These are phyloP conservation scores for Limnanthes douglasii DNA, from an alignment of 345 rosid genomes.

Conservation along the genomic window DNA sequence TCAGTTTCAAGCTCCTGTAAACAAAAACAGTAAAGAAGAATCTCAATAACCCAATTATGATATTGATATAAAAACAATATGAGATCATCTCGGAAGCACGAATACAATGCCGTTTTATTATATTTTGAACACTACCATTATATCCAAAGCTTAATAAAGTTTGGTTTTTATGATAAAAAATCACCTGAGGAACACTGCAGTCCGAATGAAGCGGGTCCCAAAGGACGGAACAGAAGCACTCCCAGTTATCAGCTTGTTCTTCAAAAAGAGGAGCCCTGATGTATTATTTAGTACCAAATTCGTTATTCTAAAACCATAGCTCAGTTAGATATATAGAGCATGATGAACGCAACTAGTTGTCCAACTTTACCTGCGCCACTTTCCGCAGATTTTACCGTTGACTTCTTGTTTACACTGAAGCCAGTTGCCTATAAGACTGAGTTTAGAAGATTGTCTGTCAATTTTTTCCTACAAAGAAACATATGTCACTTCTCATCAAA, in stretches of 20 bases:
- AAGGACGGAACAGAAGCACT: conserved; percentile 63
- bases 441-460: conserved; percentile 14
- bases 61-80: background rate
- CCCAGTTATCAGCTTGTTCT: conserved; percentile 87
- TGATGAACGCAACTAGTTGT: conserved; percentile 2
- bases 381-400: conserved; percentile 63
- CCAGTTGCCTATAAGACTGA: conserved; percentile 54
- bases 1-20: conserved; percentile 82
- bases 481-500: conserved; percentile 7
- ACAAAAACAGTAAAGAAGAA: conserved; percentile 8
- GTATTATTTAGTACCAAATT: conserved; percentile 9
- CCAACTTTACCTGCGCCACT: conserved; percentile 84
- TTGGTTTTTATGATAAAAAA: too few species aligned
- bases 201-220: conserved; percentile 91
- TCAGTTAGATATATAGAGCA: conserved; percentile 4
- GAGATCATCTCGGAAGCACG: background rate
- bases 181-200: conserved; percentile 88
- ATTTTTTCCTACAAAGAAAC: conserved; percentile 24
- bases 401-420: conserved; percentile 67
- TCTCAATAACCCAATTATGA: background rate
- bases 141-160: too few species aligned
- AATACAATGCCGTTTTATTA: conserved; percentile 5
- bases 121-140: background rate
- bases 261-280: conserved; percentile 88
- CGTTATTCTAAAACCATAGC: conserved; percentile 3